Base-by-base conservation (phyloP, 2,329 filamentous ascomycete species). In the Alternaria metachromatica region DNA sequence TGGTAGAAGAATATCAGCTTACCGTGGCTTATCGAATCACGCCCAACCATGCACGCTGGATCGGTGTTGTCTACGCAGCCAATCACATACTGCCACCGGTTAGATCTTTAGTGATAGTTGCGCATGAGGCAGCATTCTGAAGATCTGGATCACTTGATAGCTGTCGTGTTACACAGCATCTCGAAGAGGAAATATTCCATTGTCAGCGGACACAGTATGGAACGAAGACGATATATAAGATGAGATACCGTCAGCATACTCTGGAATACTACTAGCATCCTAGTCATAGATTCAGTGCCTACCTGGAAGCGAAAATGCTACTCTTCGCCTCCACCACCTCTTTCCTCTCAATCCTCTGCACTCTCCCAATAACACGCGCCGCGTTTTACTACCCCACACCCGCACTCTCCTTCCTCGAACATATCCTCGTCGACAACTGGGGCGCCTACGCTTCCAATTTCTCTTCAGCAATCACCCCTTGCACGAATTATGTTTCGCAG, bases 381-480 rank as follows among this genome's bases (percentile, higher is more conserved):
- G 53, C 53, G 8, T 25, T 61, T 10, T 64, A 69, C 48, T 58
- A 64, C 26, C 67, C 65, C 10, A 50, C 57, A 23, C 10, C 58
- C 5, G 37, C 56, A 20, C 51, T 41, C 7, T 62, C 56, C 5
- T 65, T 66, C 21, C 55, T 69, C 26, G 64, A 70, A 45, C 66
- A 70, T 20, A 63, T 69, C 10, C 66, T 69, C 15, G 62, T 64
- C 21, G 64, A 68, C 23, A 67, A 68, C 4, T 65, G 67, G 58
- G 68, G 68, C 51, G 61, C 66, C 20, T 69, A 61, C 45, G 60
- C 66, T 11, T 64, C 68, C 15, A 65, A 65, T 9, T 69, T 70
- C 51, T 67, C 65, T 11, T 68, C 65, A 7, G 66, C 68, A 20
- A 70, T 70, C 23, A 69, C 59, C 1, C 68, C 68, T 4, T 70